phyloP scores from a whole-genome alignment of 257 asterid genomes.

The Gentiana macrophylla region DNA sequence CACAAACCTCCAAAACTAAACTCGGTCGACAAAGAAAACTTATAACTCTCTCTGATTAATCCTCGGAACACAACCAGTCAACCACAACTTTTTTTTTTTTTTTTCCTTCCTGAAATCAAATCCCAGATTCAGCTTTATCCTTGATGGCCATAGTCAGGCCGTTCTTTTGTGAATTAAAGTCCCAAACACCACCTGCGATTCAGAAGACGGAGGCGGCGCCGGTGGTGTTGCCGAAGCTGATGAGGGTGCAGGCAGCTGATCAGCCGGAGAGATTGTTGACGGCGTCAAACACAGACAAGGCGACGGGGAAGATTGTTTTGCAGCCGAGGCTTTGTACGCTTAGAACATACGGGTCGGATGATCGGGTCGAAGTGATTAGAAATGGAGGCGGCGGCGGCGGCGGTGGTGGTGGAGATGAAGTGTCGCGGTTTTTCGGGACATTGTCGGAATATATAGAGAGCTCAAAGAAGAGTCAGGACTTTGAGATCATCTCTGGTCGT shows the following conservation, averaged over 20 bases:
- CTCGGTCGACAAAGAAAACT: conserved; percentile 8
- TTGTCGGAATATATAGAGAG: conserved; percentile 68
- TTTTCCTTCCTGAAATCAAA: conserved; percentile 3
- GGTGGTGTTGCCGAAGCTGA: conserved; percentile 10
- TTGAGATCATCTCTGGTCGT: conserved; percentile 85
- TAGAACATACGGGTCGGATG: conserved; percentile 44
- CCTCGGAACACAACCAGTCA: not conserved
- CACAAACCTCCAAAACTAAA: conserved; percentile 46
- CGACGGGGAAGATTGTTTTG: conserved; percentile 47
- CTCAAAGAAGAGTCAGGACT: conserved; percentile 65
- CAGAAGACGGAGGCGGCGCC: conserved; percentile 2
- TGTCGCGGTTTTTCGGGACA: conserved; percentile 52
- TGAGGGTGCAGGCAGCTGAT: conserved; percentile 24
- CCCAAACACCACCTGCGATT: conserved; percentile 23
- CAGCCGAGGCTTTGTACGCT: conserved; percentile 84
- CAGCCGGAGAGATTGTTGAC: conserved; percentile 23
- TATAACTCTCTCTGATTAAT: not conserved
- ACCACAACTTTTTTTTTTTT: not conserved
- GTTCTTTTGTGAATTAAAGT: conserved; percentile 31
- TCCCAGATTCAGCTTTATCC: not conserved
- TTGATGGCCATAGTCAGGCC: conserved; percentile 49
- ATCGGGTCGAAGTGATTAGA: conserved; percentile 31
- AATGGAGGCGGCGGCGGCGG: conserved; percentile 7
- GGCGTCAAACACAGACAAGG: conserved; percentile 9
- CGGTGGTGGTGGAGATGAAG: conserved; percentile 22